phyloP scores from a whole-genome alignment of 208 protist species.

The Porcisia deanei region DNA sequence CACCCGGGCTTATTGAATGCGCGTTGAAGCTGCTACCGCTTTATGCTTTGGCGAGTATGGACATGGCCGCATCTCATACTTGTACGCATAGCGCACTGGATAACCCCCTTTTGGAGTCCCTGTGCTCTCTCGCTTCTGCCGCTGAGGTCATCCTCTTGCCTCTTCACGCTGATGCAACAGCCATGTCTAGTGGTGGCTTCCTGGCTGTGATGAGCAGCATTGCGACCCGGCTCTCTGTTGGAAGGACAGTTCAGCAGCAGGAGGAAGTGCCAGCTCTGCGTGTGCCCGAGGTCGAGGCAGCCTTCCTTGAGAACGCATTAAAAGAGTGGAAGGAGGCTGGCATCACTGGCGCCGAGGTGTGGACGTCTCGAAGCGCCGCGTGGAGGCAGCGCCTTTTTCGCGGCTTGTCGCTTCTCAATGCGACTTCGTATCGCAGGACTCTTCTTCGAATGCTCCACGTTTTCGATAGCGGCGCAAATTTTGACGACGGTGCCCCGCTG shows the following conservation, averaged over 20 bases:
- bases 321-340: conserved; percentile 15
- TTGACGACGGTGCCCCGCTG: conserved; percentile 16
- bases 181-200: conserved; percentile 11
- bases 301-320: conserved; percentile 19
- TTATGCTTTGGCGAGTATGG: background rate
- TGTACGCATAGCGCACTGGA: background rate
- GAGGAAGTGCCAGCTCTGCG: conserved; percentile 11
- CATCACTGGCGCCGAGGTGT: conserved; percentile 9
- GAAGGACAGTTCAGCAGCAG: background rate
- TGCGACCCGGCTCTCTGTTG: conserved; percentile 16
- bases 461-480: conserved; percentile 22
- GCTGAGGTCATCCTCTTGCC: conserved; percentile 30
- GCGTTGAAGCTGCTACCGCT: conserved; percentile 26
- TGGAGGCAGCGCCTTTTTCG: conserved; percentile 48
- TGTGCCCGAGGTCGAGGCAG: conserved; percentile 33
- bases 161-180: background rate
- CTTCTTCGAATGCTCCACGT: conserved; percentile 36
- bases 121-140: conserved; percentile 35
- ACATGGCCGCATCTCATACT: background rate
- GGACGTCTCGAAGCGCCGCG: conserved; percentile 28
- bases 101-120: conserved; percentile 11
- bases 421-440: conserved; percentile 30
- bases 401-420: conserved; percentile 37
- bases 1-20: conserved; percentile 13
- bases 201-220: conserved; percentile 45